These are phyloP conservation scores for Tetrapisispora iriomotensis DNA, from an alignment of 805 yeast genomes.

Conservation along the genomic window DNA sequence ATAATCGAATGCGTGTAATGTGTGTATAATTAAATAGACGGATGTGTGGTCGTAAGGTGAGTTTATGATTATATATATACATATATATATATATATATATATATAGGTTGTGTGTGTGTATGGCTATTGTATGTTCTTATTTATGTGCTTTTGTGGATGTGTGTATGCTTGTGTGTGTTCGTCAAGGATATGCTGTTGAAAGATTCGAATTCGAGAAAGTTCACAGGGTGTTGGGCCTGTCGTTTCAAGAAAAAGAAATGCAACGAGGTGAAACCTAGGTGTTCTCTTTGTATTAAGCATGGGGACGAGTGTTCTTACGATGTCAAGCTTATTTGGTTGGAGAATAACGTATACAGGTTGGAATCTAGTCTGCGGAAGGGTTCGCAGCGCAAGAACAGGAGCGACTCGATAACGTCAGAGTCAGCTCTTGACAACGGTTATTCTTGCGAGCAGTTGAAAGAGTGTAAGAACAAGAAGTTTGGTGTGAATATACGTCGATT, in stretches of 20 bases:
- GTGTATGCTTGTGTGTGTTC: no score
- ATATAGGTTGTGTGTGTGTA: no score
- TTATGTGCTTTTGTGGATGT: no score
- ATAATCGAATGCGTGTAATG: no score
- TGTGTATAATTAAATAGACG: no score
- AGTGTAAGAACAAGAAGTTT: slow-evolving; percentile 12
- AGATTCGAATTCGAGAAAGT: slow-evolving; percentile 15
- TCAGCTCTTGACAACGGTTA: not conserved
- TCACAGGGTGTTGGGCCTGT: slow-evolving; percentile 31
- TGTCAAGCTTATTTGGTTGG: slow-evolving; percentile 23
- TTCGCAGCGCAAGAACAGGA: no score
- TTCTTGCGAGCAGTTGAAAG: slow-evolving; percentile 1
- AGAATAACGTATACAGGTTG: slow-evolving; percentile 16
- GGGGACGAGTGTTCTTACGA: slow-evolving; percentile 24
- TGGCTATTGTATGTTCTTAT: no score
- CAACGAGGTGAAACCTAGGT: slow-evolving; percentile 23
- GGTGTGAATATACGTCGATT: slow-evolving; percentile 26
- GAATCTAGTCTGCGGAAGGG: not conserved
- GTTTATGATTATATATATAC: no score
- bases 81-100: not conserved
- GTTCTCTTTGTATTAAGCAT: slow-evolving; percentile 21
- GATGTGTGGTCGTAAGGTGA: no score
- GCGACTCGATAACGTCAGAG: not conserved
- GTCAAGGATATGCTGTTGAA: not conserved
- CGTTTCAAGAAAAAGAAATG: slow-evolving; percentile 27